Base-by-base conservation (phyloP, 2,329 filamentous ascomycete genomes). In the Arthrinium puccinioides region DNA sequence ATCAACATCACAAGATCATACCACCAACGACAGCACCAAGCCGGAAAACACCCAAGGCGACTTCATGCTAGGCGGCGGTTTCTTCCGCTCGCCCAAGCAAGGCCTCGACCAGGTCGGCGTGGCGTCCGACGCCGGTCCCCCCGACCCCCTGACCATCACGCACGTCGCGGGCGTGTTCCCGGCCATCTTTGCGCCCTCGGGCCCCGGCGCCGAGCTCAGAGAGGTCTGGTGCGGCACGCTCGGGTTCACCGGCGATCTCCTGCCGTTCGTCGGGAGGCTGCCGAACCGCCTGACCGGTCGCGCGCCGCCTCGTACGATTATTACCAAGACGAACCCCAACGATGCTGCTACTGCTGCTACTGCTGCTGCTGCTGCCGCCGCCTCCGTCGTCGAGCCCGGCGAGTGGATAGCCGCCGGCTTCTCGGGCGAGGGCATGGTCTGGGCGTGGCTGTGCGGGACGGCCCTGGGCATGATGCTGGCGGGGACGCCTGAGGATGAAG, bases 341-440 rank as follows among this genome's bases (percentile, higher is more conserved):
- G n/a, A n/a, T n/a, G n/a, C n/a, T n/a, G n/a, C n/a, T n/a, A n/a
- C n/a, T n/a, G n/a, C n/a, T n/a, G n/a, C n/a, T n/a, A n/a, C n/a
- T n/a, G 8, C 18, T 29, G 28, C 9, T 15, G 15, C 3, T 4
- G 8, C 6, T 14, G 10, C 27, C 15, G 27, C 15, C 8, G 8
- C 14, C 10, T 14, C 16, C 14, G 3, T 14, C 24, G 15, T 19
- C 15, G 7, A 9, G 35, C 16, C 4, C n/a, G 30, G 19, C 9
- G 69, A 75, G 47, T 76, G 69, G 69, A 59, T 74, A n/a, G 59
- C 66, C 1, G 70, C 66, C 1, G 72, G 69, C 2, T 75, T 67
- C 46, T 63, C 56, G 27, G 70, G 70, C 10, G 66, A 74, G 29
- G 72, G 72, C 4, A 74, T 75, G 69, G 66, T 68, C 3, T 70